A percentile compares a stretch with the other conserved stretches of the same genome.
Conservation (phyloP, 768 basidiomycete species). For the Fibroporia radiculosa region DNA sequence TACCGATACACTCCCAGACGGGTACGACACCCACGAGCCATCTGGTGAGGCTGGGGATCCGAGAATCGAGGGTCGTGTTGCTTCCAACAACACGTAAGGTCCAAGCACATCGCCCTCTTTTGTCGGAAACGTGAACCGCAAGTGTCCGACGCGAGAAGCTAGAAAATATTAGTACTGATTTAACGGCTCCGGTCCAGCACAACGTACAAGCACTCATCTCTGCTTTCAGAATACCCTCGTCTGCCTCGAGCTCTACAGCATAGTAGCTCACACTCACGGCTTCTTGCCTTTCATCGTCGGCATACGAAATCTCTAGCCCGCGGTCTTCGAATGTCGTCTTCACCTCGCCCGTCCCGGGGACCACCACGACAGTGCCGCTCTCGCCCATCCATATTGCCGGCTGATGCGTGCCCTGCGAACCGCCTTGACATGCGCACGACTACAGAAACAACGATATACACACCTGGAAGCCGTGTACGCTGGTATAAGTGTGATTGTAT, state of each 20-base stretch:
- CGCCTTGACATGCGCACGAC: neutral
- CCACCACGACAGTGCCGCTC: constrained; percentile 53
- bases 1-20: constrained; percentile 43
- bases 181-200: too few relatives aligned
- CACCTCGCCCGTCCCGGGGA: constrained; percentile 47
- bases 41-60: constrained; percentile 47
- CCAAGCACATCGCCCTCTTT: constrained; percentile 17
- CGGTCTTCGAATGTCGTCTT: constrained; percentile 50
- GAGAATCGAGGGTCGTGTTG: constrained; percentile 53
- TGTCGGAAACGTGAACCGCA: constrained; percentile 58
- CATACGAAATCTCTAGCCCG: constrained; percentile 44
- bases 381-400: constrained; percentile 91
- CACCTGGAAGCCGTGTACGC: constrained; percentile 64
- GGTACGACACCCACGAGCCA: constrained; percentile 42
- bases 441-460: neutral
- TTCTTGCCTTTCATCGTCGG: constrained; percentile 30
- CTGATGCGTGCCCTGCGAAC: constrained; percentile 57
- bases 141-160: constrained; percentile 73
- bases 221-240: constrained; percentile 42
- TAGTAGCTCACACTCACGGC: constrained; percentile 49
- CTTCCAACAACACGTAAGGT: constrained; percentile 65
- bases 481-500: constrained; percentile 54
- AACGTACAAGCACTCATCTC: constrained; percentile 59
- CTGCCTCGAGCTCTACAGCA: constrained; percentile 46
- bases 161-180: constrained; percentile 4